Evolutionary conservation across 2,329 filamentous ascomycete species (phyloP), one percentile per base, ranked within the genome.

Genomic region (Exophiala aquamarina): DNA sequence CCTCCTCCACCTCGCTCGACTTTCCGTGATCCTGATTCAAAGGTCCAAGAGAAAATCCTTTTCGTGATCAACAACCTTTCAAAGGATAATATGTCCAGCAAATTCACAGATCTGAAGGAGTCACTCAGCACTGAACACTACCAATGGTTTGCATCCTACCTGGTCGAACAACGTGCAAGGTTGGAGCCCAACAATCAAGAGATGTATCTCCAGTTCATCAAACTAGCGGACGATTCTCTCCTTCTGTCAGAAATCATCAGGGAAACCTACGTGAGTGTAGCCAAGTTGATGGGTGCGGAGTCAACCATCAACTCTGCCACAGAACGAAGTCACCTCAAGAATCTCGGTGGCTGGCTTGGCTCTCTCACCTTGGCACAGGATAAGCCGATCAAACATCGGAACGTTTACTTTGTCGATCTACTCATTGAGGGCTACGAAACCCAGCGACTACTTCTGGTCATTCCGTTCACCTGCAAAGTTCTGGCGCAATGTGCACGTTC

Each of bases 1-100:
- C 77, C 85, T 4, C 81, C 83, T 3, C 72, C 82, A 17, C 71
- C 75, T 9, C 77, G 79, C 2, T 73, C 83, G 9, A 69, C 81
- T 13, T 94, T 86, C 57, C 86, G 93, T 61, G 88, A 95, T 11
- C 94, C 93, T 0, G 79, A 86, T 52, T 86, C 89, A 55, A 87
- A 92, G 17, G 80, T 87, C 1, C 91, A 95, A 59, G 93, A 95
- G 66, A 94, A 89, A 66, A 90, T 98, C 31, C 83, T 95, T 58
- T 98, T 98, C 61, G 87, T 94, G 19, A 76, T 98, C 49, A 98
- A 98, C 75, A 98, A 98, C 59, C 84, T 98, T 42, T 97, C 93
- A 0, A 86, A 93, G 59, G 83, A 86, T 33, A 97, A 95, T 35
- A 75, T 98, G 14, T 83, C 88, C 42, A 79, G 85, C 32, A 96